Conservation (phyloP, 2,329 filamentous ascomycete species). For the Venturia asperata region DNA sequence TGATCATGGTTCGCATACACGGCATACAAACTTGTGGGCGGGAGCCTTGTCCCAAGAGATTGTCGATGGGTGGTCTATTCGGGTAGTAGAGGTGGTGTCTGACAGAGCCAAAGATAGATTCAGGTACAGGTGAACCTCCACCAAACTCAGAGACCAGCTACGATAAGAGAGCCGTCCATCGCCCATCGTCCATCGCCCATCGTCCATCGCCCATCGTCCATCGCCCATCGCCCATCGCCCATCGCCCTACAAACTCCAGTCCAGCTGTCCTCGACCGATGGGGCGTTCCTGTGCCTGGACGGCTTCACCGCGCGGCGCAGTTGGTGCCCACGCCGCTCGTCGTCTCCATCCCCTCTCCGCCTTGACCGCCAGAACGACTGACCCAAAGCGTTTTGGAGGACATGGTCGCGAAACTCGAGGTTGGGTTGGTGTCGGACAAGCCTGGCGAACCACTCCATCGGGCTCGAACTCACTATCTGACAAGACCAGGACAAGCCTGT, state of each 20-base stretch:
- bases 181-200: too few relatives aligned
- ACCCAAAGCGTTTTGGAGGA: not conserved
- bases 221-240: too few relatives aligned
- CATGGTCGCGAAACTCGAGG: not conserved
- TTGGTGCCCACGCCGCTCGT: not conserved
- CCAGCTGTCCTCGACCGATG: not conserved
- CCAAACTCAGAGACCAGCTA: not conserved
- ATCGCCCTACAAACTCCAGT: not conserved
- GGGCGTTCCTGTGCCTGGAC: not conserved
- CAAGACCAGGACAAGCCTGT: not conserved
- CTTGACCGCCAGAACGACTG: not conserved
- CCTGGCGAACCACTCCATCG: not conserved
- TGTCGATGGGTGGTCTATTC: not conserved
- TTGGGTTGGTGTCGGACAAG: not conserved
- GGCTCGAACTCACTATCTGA: not conserved
- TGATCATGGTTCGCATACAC: too few relatives aligned
- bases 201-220: too few relatives aligned
- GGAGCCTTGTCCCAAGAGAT: not conserved
- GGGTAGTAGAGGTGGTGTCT: too few relatives aligned
- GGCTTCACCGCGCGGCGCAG: not conserved
- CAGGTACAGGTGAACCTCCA: slow-evolving; percentile 3
- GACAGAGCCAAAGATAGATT: not conserved
- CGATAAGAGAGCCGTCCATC: not conserved
- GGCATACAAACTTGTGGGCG: too few relatives aligned
- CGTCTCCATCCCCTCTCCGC: not conserved